These are phyloP conservation scores for Phenoliferia sp. DNA, from an alignment of 1,284 basidiomycete genomes.

Conservation along the genomic window DNA sequence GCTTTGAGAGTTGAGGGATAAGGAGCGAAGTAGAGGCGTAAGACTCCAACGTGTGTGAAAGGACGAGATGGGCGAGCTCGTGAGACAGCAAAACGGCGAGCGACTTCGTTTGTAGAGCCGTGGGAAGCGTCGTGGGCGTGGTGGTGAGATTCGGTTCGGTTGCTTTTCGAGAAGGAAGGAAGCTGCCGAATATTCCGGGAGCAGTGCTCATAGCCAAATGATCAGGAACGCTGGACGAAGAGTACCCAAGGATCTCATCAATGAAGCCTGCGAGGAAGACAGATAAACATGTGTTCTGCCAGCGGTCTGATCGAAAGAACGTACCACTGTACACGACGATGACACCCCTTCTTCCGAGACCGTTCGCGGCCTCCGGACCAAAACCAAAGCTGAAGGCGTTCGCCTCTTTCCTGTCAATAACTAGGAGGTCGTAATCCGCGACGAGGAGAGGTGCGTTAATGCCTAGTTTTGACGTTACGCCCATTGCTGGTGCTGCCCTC, in stretches of 20 bases:
- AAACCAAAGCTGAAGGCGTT: slow-evolving; percentile 39
- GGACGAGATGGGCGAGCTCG: slow-evolving; percentile 35
- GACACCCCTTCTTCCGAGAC: slow-evolving; percentile 15
- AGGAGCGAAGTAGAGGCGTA: slow-evolving; percentile 33
- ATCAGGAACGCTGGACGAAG: background rate
- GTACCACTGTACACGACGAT: slow-evolving; percentile 35
- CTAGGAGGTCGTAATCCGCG: slow-evolving; percentile 33
- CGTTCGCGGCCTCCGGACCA: slow-evolving; percentile 13
- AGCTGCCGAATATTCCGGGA: background rate
- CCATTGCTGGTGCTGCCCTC: background rate
- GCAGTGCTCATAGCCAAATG: background rate
- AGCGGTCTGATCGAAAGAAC: background rate
- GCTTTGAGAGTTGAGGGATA: slow-evolving; percentile 32
- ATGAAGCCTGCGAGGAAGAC: slow-evolving; percentile 26
- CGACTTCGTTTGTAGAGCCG: slow-evolving; percentile 28
- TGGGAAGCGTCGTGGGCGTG: slow-evolving; percentile 14
- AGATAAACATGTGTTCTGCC: background rate
- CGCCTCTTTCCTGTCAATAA: slow-evolving; percentile 33
- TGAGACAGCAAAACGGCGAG: slow-evolving; percentile 36
- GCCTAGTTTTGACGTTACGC: background rate
- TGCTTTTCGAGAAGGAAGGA: background rate
- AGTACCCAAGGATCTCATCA: slow-evolving; percentile 30
- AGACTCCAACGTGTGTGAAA: slow-evolving; percentile 36
- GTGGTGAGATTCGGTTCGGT: background rate
- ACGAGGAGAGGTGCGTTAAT: background rate